Conservation (phyloP, 2,329 filamentous ascomycete genomes). For the Aspergillus versicolor region DNA sequence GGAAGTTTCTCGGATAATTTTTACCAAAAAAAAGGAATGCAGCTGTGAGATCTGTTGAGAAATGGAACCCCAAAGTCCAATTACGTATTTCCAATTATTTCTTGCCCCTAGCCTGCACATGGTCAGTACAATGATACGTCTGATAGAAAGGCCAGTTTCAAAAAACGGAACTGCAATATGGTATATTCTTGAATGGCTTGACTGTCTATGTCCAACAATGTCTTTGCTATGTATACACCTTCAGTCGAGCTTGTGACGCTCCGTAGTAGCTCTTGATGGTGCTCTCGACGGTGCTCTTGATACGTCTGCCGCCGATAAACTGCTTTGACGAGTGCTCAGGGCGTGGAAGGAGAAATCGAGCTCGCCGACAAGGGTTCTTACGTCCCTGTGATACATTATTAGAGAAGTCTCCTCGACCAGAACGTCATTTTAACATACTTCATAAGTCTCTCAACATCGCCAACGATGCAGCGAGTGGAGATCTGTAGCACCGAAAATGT, state of each 20-base stretch:
- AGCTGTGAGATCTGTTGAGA: neutral
- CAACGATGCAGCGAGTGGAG: conserved; percentile 66
- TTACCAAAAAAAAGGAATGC: neutral
- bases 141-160: neutral
- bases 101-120: neutral
- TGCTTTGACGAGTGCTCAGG: conserved; percentile 37
- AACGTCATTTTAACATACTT: conserved; percentile 28
- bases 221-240: conserved; percentile 2
- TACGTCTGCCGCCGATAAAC: conserved; percentile 25
- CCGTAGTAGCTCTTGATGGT: conserved; percentile 18
- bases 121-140: neutral
- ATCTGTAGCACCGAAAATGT: conserved; percentile 75
- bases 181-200: neutral
- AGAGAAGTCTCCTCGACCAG: neutral
- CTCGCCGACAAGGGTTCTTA: conserved; percentile 69
- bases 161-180: neutral
- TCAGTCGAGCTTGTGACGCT: conserved; percentile 30
- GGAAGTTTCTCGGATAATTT: neutral
- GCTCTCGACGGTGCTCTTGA: conserved; percentile 18
- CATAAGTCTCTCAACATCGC: conserved; percentile 66
- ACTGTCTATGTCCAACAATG: conserved; percentile 1
- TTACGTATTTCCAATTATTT: neutral
- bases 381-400: conserved; percentile 38
- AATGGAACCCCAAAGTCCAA: neutral
- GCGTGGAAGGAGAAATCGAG: conserved; percentile 71